Base-by-base conservation (phyloP, 345 rosid genomes). In the Nephelium lappaceum region DNA sequence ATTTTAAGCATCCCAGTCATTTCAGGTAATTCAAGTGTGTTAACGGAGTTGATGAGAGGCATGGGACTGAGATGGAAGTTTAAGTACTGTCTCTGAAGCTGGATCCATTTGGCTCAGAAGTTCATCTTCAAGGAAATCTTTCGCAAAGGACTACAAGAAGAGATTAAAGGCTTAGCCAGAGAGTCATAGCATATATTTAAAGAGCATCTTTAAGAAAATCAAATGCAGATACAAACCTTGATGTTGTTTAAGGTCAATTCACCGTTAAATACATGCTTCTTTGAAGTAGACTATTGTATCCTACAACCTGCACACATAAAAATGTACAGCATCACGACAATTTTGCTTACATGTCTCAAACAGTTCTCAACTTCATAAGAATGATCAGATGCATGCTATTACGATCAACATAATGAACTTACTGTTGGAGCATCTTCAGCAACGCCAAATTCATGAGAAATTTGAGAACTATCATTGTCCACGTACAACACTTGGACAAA, bases 221-320 rank as follows among this genome's bases (percentile, higher is more conserved):
- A 7, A 7, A 51, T 8, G 58, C 0, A 51, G 11, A 14, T 24
- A 10, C 39, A 14, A 43, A 71, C 76, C 76, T 18, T 71, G 58
- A 78, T 64, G 15, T 38, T 64, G 71, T 36, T 49, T 14, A 78
- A 66, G 57, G 64, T 49, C 57, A 71, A 6, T 78, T 78, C 81
- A 8, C 57, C 25, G 5, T 63, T 21, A 69, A 15, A 14, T 21
- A 25, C 16, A 24, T 25, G 9, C 38, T 49, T 49, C 24, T 31
- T 38, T 15, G 41, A 0, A 1, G 3, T 43, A 31, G 14, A 31
- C 5, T 8, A 4, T 43, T n/a, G 41, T 43, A 70, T 19, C 69
- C 75, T 47, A 61, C 47, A 21, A 45, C 23, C 69, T 77, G 62
- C n/a, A 8, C 63, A 21, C n/a, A n/a, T n/a, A n/a, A n/a, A n/a